Evolutionary conservation across 2,329 filamentous ascomycete species (phyloP), one percentile per base, ranked within the genome.

Genomic region (Penicillium nordicum): DNA sequence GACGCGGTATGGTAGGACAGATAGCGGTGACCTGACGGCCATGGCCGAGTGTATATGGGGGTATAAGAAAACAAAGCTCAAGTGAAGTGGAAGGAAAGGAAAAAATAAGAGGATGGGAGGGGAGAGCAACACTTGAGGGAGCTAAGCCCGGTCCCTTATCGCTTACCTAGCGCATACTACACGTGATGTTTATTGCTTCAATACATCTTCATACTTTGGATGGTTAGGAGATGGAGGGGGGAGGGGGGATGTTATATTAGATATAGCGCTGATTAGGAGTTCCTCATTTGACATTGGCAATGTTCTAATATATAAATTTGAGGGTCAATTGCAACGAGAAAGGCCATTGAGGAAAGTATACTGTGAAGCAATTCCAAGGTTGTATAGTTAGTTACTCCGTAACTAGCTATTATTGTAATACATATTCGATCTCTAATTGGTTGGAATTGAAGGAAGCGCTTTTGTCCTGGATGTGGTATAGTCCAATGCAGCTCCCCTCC

Each of bases 11-110:
- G 66, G 57, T 52, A 69, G 59, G 29, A 65, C 59, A 52, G 68
- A 62, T 50, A 66, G 45, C 27, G 67, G 67, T 44, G 68, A 67
- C 58, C 63, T 66, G 44, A 69, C 64, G 53, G 68, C 67, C 65
- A 68, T 68, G 55, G 62, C 62, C 60, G 50, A 58, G 18, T 53
- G 23, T 53, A 48, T 40, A 52, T 36, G 34, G 44, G 44, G 23
- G 25, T 41, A 34, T 30, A 27, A 46, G 44, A 41, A 45, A 36
- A 25, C 16, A 44, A 34, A 53, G 43, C 49, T 47, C 23, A 36
- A 50, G 23, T n/a, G 52, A 37, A 48, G 30, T 32, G 42, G 46
- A 3, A 25, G 50, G 54, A 53, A 48, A 18, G 18, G 18, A 18
- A 36, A n/a, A 50, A 25, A 55, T 57, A 50, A 40, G 14, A 44